These are phyloP conservation scores for Gynostemma pentaphyllum DNA, from an alignment of 306 rosid species.

Conservation along the genomic window DNA sequence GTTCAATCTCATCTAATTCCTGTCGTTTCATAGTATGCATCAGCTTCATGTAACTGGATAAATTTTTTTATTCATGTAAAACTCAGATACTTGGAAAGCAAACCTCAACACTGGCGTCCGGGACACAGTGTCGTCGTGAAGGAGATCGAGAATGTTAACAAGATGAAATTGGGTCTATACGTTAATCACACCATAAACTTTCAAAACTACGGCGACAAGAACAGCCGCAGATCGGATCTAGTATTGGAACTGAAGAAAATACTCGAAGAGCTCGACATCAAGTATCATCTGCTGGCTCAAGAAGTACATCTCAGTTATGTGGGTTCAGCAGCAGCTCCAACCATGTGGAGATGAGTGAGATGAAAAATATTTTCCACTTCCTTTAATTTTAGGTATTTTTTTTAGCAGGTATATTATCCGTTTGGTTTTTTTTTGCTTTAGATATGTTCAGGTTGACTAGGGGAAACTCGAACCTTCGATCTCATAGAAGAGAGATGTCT, in stretches of 20 bases:
- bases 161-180: slow-evolving; percentile 41
- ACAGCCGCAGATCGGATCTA: slow-evolving; percentile 57
- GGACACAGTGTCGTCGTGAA: slow-evolving; percentile 41
- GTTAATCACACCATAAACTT: slow-evolving; percentile 77
- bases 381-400: too few species aligned
- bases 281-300: slow-evolving; percentile 59
- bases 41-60: not conserved
- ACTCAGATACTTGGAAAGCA: slow-evolving; percentile 66
- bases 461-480: too few species aligned
- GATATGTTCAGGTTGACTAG: too few species aligned
- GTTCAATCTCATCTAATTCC: too few species aligned
- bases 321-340: slow-evolving; percentile 17
- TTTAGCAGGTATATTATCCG: too few species aligned
- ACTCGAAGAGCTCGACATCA: slow-evolving; percentile 58
- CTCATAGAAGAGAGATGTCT: too few species aligned
- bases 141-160: slow-evolving; percentile 62
- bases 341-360: slow-evolving; percentile 14
- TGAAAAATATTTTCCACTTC: not conserved
- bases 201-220: slow-evolving; percentile 54
- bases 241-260: slow-evolving; percentile 64
- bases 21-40: not conserved
- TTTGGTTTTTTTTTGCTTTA: too few species aligned
- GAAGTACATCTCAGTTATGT: slow-evolving; percentile 42
- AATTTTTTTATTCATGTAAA: not conserved
- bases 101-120: slow-evolving; percentile 65